Evolutionary conservation across 306 rosid genomes (phyloP), one percentile per base, ranked within the genome.

Genomic region (Carpinus fangiana): DNA sequence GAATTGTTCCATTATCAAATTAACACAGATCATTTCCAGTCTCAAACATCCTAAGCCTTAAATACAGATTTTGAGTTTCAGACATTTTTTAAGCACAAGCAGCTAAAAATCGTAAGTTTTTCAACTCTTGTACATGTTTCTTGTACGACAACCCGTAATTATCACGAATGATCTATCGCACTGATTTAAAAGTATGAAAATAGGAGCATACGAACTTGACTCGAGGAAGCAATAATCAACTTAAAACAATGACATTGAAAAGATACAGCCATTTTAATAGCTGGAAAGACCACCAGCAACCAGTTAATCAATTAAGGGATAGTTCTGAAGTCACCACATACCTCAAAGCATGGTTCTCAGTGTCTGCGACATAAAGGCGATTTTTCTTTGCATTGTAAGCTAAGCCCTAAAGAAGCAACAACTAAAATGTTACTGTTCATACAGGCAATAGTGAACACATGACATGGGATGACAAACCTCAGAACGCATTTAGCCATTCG

Each of bases 311-410:
- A 17, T 7, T 20, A 74, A 3, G 59, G 38, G 28, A 55, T 36
- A 70, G 41, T 82, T 76, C 76, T 76, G 76, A 76, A 86, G 73
- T 73, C 74, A 67, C 79, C 46, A 51, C 26, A 21, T 88, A 94
- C 98, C 98, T 94, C 83, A 94, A 82, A 84, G 98, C 97, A 88
- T 94, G 98, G 82, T 94, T 94, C 86, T 92, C 97, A 16, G 98
- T 92, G 82, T 94, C 97, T 47, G 98, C 97, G 59, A 94, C 97
- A 81, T 94, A 94, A 69, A 94, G 97, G 76, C 86, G 62, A 81
- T 92, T 94, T 84, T 88, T 87, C 92, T 86, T 94, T 75, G 95
- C 85, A 86, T 90, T 94, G 85, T 94, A 94, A 81, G 95, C 95
- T 83, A 94, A 88, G 78, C 98, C 98, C 98, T 94, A 79, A 78